Base-by-base conservation (phyloP, 2,329 filamentous ascomycete genomes). In the Cladophialophora psammophila region DNA sequence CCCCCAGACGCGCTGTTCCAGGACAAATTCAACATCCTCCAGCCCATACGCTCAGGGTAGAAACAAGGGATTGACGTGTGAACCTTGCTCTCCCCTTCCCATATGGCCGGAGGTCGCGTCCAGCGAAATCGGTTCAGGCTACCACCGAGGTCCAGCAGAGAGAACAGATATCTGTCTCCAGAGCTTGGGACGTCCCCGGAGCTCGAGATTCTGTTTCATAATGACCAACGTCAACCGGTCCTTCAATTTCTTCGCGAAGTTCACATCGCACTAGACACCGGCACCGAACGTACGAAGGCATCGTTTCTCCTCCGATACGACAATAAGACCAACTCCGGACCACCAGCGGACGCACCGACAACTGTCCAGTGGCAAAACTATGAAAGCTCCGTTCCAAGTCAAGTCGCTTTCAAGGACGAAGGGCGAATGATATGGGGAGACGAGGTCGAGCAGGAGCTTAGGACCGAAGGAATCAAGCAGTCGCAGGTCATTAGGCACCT, bases 241-340 rank as follows among this genome's bases (percentile, higher is more conserved):
- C 15, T 42, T 18, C 40, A 42, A 42, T n/a, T 13, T 4, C 54
- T 57, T 20, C 31, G n/a, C 13, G 31, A 34, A 20, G 34, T 57
- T 38, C 54, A 38, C n/a, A 57, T 57, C 31, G 26, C 50, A 4
- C 54, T 57, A 4, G 54, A 57, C 32, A 57, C 54, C 9, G 54
- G 54, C 4, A 38, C 32, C 32, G 54, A 57, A 35, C n/a, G 8
- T 10, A 57, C 54, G 2, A 57, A 57, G 54, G 54, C 54, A 5
- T 15, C 54, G 2, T 18, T 35, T 18, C 10, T 38, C 9, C 31
- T 57, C 7, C 12, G 18, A 35, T 35, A 31, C 26, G 15, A 5
- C 4, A 13, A 40, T 1, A 36, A 32, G 31, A 8, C 2, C 6
- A n/a, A 10, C 8, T 2, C 35, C 5, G 34, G 26, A 57, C 5